phyloP scores from a whole-genome alignment of 768 basidiomycete genomes.

The Leucosporidium creatinivorum region DNA sequence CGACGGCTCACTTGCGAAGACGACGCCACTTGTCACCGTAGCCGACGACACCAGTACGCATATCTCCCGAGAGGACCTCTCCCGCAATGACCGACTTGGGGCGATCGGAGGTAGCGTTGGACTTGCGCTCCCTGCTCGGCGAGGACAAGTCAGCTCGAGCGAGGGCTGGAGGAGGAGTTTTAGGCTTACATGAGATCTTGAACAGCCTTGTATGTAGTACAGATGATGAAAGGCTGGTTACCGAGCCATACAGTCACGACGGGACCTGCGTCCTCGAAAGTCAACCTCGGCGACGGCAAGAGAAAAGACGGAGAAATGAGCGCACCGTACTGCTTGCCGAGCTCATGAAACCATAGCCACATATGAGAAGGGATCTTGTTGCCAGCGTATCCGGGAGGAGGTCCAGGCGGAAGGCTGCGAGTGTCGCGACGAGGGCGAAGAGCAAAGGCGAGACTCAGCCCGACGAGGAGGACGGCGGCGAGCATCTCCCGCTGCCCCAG shows the following conservation, averaged over 20 bases:
- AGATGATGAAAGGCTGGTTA: not conserved
- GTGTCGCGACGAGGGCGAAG: not conserved
- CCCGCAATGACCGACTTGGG: not conserved
- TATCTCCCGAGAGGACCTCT: not conserved
- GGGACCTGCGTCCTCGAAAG: not conserved
- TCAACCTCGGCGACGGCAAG: not conserved
- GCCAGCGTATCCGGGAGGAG: not conserved
- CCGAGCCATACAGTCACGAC: not conserved
- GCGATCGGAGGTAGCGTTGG: not conserved
- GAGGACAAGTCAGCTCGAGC: too few relatives aligned
- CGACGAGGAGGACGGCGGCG: not conserved
- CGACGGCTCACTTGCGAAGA: not conserved
- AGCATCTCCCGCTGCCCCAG: not conserved
- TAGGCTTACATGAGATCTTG: not conserved
- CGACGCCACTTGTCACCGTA: not conserved
- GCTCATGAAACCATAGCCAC: not conserved
- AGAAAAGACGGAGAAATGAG: not conserved
- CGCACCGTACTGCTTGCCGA: not conserved
- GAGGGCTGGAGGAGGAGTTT: not conserved
- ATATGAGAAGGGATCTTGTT: not conserved
- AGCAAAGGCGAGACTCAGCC: not conserved
- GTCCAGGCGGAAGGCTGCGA: not conserved
- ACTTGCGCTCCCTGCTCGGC: not conserved
- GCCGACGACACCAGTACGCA: not conserved
- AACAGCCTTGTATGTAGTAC: not conserved